Conservation (phyloP, 2,329 filamentous ascomycete species). For the Colletotrichum melonis region DNA sequence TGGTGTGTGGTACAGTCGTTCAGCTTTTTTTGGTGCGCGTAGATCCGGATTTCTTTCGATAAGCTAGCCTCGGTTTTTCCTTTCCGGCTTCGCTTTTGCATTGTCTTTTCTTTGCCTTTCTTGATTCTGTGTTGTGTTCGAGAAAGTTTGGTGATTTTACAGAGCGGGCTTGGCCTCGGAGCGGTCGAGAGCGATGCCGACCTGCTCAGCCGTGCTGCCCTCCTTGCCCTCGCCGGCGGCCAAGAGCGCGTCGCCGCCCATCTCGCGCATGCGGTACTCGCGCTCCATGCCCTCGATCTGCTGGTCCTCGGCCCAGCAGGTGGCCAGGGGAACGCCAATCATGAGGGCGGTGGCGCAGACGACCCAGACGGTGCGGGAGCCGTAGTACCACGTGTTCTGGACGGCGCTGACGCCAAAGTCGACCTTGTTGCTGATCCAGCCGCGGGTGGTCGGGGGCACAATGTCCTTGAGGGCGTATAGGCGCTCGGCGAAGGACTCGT, state of each 20-base stretch:
- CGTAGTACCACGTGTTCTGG: conserved; percentile 70
- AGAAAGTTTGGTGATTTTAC: conserved; percentile 46
- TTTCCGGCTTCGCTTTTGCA: conserved; percentile 31
- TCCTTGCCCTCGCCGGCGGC: conserved; percentile 57
- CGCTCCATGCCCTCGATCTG: conserved; percentile 97
- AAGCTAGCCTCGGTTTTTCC: conserved; percentile 5
- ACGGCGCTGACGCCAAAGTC: conserved; percentile 67
- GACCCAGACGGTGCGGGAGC: conserved; percentile 86
- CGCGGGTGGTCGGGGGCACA: conserved; percentile 77
- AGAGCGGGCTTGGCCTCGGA: conserved; percentile 61
- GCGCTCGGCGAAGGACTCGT: conserved; percentile 74
- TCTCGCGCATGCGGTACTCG: conserved; percentile 95
- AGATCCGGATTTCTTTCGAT: background rate
- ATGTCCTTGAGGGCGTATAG: conserved; percentile 81
- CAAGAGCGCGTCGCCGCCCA: conserved; percentile 76
- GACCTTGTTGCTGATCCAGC: conserved; percentile 72
- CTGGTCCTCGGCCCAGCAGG: conserved; percentile 96
- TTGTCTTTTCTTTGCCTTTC: conserved; percentile 6
- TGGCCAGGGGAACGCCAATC: conserved; percentile 90
- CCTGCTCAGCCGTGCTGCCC: conserved; percentile 58
- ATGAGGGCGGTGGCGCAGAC: conserved; percentile 90
- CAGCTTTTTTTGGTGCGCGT: conserved; percentile 1
- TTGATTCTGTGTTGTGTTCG: conserved; percentile 33
- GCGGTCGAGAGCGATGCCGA: conserved; percentile 61
- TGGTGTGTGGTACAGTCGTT: background rate